Evolutionary conservation across 331 rosid genomes (phyloP).

Genomic region (Spiraea crenata): DNA sequence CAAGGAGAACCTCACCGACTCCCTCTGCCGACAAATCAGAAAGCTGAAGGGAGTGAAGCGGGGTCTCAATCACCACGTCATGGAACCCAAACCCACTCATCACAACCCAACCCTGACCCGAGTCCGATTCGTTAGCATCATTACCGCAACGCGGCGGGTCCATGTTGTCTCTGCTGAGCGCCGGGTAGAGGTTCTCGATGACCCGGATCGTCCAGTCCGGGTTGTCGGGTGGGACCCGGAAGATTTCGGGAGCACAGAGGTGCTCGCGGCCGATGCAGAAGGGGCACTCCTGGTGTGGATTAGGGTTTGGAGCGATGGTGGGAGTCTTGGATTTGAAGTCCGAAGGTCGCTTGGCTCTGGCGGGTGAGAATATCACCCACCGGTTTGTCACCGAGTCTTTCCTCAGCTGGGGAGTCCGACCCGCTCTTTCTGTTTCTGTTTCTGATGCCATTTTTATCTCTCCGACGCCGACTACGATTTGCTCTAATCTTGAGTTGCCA

Average conservation of each 20-base stretch:
- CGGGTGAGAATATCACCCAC: slow-evolving; percentile 86
- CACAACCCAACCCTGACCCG: slow-evolving; percentile 27
- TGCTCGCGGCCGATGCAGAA: slow-evolving; percentile 77
- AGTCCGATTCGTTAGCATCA: too few relatives aligned
- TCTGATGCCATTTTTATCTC: too few relatives aligned
- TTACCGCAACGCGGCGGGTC: too few relatives aligned
- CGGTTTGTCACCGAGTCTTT: slow-evolving; percentile 65
- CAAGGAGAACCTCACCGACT: slow-evolving; percentile 41
- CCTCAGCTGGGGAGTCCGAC: slow-evolving; percentile 46
- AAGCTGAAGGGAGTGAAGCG: slow-evolving; percentile 64
- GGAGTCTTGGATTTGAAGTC: slow-evolving; percentile 81
- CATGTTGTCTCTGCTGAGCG: slow-evolving; percentile 45
- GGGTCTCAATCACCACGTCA: slow-evolving; percentile 76
- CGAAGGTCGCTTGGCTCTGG: slow-evolving; percentile 70
- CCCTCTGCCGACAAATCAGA: slow-evolving; percentile 39
- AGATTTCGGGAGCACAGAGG: slow-evolving; percentile 73
- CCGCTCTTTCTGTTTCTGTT: too few relatives aligned
- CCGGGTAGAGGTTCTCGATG: slow-evolving; percentile 80
- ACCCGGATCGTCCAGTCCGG: slow-evolving; percentile 71
- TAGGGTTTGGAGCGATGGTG: slow-evolving; percentile 29
- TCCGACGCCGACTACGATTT: too few relatives aligned
- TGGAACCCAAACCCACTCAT: slow-evolving; percentile 71
- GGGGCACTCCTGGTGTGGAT: slow-evolving; percentile 49
- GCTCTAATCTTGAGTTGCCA: too few relatives aligned
- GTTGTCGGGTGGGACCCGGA: slow-evolving; percentile 49